Evolutionary conservation across 1,284 basidiomycete genomes (phyloP), one percentile per base, ranked within the genome.

Genomic region (Microbotryum intermedium): DNA sequence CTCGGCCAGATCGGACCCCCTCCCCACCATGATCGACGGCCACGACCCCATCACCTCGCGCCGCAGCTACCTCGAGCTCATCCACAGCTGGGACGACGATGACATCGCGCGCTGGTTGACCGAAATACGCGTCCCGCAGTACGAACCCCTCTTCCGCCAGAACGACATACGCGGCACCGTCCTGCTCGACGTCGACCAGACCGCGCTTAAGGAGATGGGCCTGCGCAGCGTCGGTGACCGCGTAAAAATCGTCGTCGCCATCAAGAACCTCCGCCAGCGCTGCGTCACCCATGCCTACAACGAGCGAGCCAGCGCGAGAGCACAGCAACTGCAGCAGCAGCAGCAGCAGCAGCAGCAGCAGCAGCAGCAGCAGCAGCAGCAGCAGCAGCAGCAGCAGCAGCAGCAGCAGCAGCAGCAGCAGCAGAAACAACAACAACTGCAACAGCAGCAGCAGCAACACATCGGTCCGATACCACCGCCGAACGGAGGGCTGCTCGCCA

Each of bases 111-210:
- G 43, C 20, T 73, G 71, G 71, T 64, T 73, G 28, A 26, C 44
- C 3, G 57, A 69, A 9, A 46, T 45, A 30, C 53, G 84, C 70
- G 90, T 89, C 69, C 81, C 77, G 0, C 80, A 81, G 34, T 85
- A 89, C 71, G 82, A 84, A 2, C 73, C 79, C 5, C 79, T 81
- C 0, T 97, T 97, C 77, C 82, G 80, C 53, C 79, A 80, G 6
- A 88, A 92, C 76, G 90, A 95, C 72, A 92, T 97, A 67, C 79
- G 88, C 49, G 90, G 92, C 10, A 85, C 88, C 72, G 84, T 95
- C 43, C 75, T 97, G 8, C 79, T 95, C 54, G 92, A 97, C 70
- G 77, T 97, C 44, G 91, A 95, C 71, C 87, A 90, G 75, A 75
- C 79, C 6, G 86, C 84, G 3, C 76, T 97, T 50, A 89, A 86